These are phyloP conservation scores for Clitocybe nebularis DNA, from an alignment of 1,284 basidiomycete genomes.

Conservation along the genomic window DNA sequence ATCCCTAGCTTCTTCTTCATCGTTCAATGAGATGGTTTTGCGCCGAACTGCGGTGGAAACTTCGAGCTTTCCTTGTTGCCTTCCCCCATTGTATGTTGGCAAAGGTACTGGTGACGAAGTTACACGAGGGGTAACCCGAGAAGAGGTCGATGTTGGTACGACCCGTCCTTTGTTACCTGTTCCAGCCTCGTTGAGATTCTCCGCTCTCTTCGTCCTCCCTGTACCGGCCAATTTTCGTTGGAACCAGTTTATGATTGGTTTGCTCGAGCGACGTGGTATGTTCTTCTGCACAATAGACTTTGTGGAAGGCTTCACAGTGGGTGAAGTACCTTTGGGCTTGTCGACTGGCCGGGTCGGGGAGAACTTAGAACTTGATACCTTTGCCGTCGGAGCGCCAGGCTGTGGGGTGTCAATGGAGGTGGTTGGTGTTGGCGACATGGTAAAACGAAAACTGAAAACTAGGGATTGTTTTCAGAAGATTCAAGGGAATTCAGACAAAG, in stretches of 20 bases:
- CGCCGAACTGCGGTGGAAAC: constrained; percentile 40
- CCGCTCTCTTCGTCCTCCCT: constrained; percentile 38
- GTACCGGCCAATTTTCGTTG: constrained; percentile 80
- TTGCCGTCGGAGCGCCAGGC: background rate
- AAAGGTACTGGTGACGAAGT: constrained; percentile 39
- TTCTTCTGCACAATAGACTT: constrained; percentile 48
- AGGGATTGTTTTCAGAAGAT: constrained; percentile 1
- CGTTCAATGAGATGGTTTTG: constrained; percentile 64
- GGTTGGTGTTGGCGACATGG: constrained; percentile 13
- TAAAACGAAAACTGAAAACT: background rate
- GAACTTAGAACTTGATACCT: constrained; percentile 12
- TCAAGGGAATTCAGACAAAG: constrained; percentile 4
- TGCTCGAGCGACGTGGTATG: constrained; percentile 60
- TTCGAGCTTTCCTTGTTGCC: constrained; percentile 34
- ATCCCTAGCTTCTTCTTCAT: constrained; percentile 42
- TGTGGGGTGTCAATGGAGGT: constrained; percentile 8
- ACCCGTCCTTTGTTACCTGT: constrained; percentile 25
- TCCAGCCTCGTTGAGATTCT: constrained; percentile 27
- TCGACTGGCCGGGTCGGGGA: constrained; percentile 10
- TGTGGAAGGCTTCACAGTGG: constrained; percentile 21
- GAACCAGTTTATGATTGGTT: constrained; percentile 90
- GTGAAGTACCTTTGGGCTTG: constrained; percentile 15
- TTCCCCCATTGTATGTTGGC: constrained; percentile 24
- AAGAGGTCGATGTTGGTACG: constrained; percentile 18
- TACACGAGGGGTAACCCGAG: constrained; percentile 30